Base-by-base conservation (phyloP, 1,139 yeast genomes). In the Yamadazyma taylorii region DNA sequence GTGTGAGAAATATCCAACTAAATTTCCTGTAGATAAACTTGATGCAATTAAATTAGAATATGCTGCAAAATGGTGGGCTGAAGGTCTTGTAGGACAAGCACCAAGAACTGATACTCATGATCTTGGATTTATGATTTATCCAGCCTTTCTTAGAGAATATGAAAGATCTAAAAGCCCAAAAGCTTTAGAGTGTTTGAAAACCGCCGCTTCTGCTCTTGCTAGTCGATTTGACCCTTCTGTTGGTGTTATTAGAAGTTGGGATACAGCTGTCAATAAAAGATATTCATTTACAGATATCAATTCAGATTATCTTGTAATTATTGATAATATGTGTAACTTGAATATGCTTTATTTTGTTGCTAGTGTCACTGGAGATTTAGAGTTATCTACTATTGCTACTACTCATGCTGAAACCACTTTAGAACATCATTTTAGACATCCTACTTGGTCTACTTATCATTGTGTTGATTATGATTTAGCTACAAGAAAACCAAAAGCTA, bases 261-360 rank as follows among this genome's bases (percentile, higher is more conserved):
- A 57, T 33, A 38, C 38, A 10, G 45, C 47, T 17, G 33, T 37
- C 14, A 46, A 46, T 43, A 34, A 45, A 27, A 17, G 46, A 27
- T 38, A 52, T 34, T 15, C 38, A 8, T 53, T 41, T 33, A 37
- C 41, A 4, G 47, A 48, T 33, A 39, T 39, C 3, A 44, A 42
- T 4, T 42, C 39, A 21, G 60, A 57, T 32, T 56, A 43, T 32
- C 35, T 58, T 32, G 62, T 58, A 12, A 58, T 58, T 26, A 55
- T 58, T 23, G 63, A 58, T 38, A 58, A 58, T 41, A 56, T 58
- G 63, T 55, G 60, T 49, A 58, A 58, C 36, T 46, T 58, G 34
- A 52, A 50, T 31, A 41, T 58, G 44, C 48, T 58, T 15, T 58
- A 55, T 40, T 51, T 47, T 30, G 60, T 55, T 11, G 49, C 63